Base-by-base conservation (phyloP, 2,329 filamentous ascomycete genomes). In the Chaetothyriales sp. region DNA sequence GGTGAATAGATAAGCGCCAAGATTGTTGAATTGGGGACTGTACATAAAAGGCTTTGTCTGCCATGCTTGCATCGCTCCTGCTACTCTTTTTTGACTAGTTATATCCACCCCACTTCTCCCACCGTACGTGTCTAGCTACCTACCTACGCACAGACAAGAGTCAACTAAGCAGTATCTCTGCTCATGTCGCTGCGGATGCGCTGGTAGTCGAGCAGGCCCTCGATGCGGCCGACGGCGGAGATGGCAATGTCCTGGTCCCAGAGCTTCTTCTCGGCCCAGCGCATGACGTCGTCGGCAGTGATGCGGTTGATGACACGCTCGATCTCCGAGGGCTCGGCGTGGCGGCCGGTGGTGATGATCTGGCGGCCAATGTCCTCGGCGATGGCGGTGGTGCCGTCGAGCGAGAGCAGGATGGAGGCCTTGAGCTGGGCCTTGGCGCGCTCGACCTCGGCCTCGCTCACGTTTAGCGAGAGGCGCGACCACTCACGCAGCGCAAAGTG, bases 361-460 rank as follows among this genome's bases (percentile, higher is more conserved):
- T 98, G 92, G 71, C 92, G 87, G 66, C 92, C 92, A 70, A 98
- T 95, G 69, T 98, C 92, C 78, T 98, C 92, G 56, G 92, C 92
- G 51, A 95, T 85, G 63, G 92, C 89, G 47, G 92, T 97, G 67
- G 92, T 97, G 70, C 89, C 94, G 70, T 98, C 92, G 29, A 98
- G 87, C 50, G 89, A 94, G 60, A 98, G 83, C 57, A 98, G 86
- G 66, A 98, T 89, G 51, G 89, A 95, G 57, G 92, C 92, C 82
- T 98, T 98, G 65, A 98, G 84, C 77, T 98, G 92, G 59, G 92
- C 87, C 82, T 98, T 98, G 72, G 92, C 92, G 63, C 92, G 90
- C 81, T 98, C 92, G 56, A 89, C 86, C 76, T 98, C 92, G 60
- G 89, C 83, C 67, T 88, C 80, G 66, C 78, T 82, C 64, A 98